These are phyloP conservation scores for Dryadomyces quercus-mongolicae DNA, from an alignment of 2,329 filamentous ascomycete genomes.

Conservation along the genomic window DNA sequence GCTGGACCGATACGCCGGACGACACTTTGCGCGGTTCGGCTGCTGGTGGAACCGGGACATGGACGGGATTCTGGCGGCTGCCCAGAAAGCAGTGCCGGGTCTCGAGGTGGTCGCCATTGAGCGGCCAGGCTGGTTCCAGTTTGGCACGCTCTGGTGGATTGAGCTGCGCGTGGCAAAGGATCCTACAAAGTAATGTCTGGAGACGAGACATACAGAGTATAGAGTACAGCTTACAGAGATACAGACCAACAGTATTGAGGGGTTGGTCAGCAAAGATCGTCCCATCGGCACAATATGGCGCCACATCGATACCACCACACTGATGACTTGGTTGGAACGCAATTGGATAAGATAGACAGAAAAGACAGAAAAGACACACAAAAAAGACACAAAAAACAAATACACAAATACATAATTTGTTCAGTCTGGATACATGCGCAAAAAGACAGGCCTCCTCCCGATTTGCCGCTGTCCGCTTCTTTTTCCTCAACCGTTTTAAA, in stretches of 20 bases:
- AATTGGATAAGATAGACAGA: not conserved
- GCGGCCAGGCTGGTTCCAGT: conserved; percentile 38
- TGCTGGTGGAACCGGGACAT: conserved; percentile 61
- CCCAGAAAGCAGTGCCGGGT: conserved; percentile 33
- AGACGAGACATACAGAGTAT: too few species aligned
- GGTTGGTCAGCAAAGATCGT: too few species aligned
- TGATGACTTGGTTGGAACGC: too few species aligned
- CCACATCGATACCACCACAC: not conserved
- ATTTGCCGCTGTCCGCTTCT: not conserved
- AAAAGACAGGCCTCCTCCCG: not conserved
- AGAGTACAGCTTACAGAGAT: too few species aligned
- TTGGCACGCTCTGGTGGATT: conserved; percentile 46
- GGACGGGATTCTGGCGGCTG: conserved; percentile 38
- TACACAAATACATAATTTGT: conserved; percentile 1
- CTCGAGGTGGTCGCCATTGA: conserved; percentile 43
- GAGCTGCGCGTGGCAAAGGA: conserved; percentile 33
- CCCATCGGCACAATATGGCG: not conserved
- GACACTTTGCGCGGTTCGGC: conserved; percentile 47
- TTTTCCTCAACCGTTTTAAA: not conserved
- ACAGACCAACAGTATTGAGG: too few species aligned
- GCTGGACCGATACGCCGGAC: conserved; percentile 40
- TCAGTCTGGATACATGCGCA: conserved; percentile 1
- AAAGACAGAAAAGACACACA: not conserved
- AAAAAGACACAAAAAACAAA: not conserved
- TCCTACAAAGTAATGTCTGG: too few species aligned